Base-by-base conservation (phyloP, 257 asterid species). In the Solanum habrochaites region DNA sequence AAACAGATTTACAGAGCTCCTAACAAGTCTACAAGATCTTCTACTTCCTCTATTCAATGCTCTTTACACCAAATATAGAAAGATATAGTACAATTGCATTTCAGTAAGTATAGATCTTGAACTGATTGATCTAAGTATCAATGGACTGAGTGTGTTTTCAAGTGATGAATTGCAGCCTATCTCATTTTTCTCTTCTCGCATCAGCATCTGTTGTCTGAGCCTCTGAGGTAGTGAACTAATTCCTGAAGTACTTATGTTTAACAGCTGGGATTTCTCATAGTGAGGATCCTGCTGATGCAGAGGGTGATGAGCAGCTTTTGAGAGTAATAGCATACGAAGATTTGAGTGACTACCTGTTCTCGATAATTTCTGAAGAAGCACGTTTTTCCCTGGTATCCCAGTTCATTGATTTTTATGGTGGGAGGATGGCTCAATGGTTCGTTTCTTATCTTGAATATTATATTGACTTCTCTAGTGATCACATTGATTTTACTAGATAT, bases 391-490 rank as follows among this genome's bases (percentile, higher is more conserved):
- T 96, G 13, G 92, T 94, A 32, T 87, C 92, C 72, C 99, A 97
- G 90, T 95, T 96, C 86, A 91, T 94, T 87, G 99, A 97, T 87
- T 97, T 95, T 94, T 97, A 89, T 83, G 98, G 94, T 20, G 99
- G 99, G 90, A 93, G 94, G 90, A 94, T 95, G 81, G 87, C 95
- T 88, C 98, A 96, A 85, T 97, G 99, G 99, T 97, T 86, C 85
- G 97, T 93, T 81, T 88, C 78, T 85, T 85, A 35, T 73, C 86
- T 81, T 81, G 85, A 81, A 49, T 81, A 31, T 31, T 49, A 29
- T 32, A 81, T 81, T 81, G 69, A 29, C 39, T 49, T 81, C 85
- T 16, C 21, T 81, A 49, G 69, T 49, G 29, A 31, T 81, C 69
- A 49, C 43, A 49, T 81, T 81, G 85, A 49, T 5, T 31, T 8